A percentile compares a stretch with the other conserved stretches of the same genome.
Conservation (phyloP, 2,329 filamentous ascomycete species). For the Xylariales sp. region DNA sequence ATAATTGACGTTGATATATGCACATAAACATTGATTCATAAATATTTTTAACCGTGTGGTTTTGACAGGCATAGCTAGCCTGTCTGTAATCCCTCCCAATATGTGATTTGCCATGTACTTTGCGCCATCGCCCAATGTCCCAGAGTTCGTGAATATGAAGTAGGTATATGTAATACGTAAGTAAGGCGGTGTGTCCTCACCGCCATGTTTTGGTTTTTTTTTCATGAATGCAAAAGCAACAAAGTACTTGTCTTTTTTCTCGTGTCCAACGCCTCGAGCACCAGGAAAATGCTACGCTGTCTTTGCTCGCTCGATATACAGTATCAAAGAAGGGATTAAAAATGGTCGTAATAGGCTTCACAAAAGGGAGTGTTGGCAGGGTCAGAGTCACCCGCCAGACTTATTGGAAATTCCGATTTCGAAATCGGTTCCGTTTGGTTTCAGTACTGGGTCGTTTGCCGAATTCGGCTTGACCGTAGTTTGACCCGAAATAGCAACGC, state of each 20-base stretch:
- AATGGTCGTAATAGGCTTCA: conserved; percentile 14
- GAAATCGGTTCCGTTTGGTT: conserved; percentile 32
- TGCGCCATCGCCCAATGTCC: no score
- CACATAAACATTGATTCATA: no score
- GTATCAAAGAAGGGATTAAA: conserved; percentile 20
- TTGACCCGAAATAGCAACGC: conserved; percentile 55
- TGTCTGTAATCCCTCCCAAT: no score
- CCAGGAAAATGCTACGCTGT: conserved; percentile 25
- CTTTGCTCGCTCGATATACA: conserved; percentile 34
- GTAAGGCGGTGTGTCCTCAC: not conserved
- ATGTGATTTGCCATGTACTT: no score
- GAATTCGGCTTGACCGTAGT: conserved; percentile 59
- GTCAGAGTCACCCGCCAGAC: conserved; percentile 7
- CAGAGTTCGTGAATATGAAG: no score
- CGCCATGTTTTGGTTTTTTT: not conserved
- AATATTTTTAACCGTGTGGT: no score
- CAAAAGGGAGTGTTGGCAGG: conserved; percentile 4
- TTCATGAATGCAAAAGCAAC: not conserved
- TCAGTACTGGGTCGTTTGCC: conserved; percentile 45
- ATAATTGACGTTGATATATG: no score
- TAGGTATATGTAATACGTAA: no score
- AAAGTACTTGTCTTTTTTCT: no score
- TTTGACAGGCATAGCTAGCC: no score
- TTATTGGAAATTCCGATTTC: conserved; percentile 15
- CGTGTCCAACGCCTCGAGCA: conserved; percentile 25